A percentile compares a stretch with the other conserved stretches of the same genome.
Conservation (phyloP, 208 protist species). For the Balamuthia mandrillaris region DNA sequence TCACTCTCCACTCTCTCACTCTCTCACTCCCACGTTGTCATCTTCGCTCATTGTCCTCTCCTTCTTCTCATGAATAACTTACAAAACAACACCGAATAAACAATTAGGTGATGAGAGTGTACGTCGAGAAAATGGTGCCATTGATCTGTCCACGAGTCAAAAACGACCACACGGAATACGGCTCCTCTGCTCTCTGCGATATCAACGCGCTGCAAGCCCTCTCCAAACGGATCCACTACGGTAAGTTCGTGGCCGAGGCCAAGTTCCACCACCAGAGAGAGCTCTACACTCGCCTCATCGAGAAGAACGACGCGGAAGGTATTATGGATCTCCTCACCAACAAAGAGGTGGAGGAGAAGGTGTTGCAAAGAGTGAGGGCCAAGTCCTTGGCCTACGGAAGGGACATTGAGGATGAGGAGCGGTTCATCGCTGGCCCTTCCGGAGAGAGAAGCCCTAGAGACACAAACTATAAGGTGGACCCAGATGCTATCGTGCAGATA, state of each 20-base stretch:
- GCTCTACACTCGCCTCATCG: conserved; percentile 53
- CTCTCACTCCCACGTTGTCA: neutral
- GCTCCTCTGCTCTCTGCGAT: conserved; percentile 13
- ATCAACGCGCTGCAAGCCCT: conserved; percentile 51
- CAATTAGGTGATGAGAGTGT: conserved; percentile 40
- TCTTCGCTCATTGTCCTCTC: no score
- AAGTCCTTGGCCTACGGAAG: conserved; percentile 59
- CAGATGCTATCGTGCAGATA: conserved; percentile 55
- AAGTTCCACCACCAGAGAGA: conserved; percentile 57
- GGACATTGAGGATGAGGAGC: conserved; percentile 7
- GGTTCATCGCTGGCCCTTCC: no score
- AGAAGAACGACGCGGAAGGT: conserved; percentile 48
- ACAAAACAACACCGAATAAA: neutral
- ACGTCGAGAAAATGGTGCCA: conserved; percentile 47
- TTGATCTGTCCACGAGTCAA: conserved; percentile 11
- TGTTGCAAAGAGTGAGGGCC: conserved; percentile 54
- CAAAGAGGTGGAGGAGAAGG: conserved; percentile 51
- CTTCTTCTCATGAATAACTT: no score
- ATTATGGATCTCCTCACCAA: conserved; percentile 71
- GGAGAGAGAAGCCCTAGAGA: no score
- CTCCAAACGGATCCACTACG: conserved; percentile 75
- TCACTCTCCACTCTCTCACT: neutral
- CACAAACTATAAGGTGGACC: conserved; percentile 50
- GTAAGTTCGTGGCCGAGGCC: conserved; percentile 71
- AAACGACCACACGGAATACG: conserved; percentile 42